Base-by-base conservation (phyloP, 208 protist species). In the Trypanosoma conorhini region DNA sequence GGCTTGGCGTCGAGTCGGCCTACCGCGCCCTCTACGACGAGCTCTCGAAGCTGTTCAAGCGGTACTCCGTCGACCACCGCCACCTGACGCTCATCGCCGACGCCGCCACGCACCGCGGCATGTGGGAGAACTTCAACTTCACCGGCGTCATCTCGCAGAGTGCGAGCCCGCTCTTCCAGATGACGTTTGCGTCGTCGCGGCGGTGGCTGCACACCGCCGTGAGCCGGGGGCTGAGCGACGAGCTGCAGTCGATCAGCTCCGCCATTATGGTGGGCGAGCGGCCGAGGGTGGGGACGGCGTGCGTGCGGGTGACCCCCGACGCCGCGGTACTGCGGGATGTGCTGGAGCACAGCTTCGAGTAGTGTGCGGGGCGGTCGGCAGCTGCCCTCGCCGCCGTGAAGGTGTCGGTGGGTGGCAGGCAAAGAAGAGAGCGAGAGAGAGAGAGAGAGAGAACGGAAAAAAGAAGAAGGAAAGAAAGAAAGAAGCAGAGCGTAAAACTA, bases 241-340 rank as follows among this genome's bases (percentile, higher is more conserved):
- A 93, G 24, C 74, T 97, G 54, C 69, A 78, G 64, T 94, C 89
- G 13, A 86, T 96, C 66, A 94, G 87, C 42, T 86, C 93, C 0
- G 88, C 93, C 51, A 92, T 97, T 67, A 96, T 97, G 84, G 90
- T 96, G 15, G 93, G 93, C n/a, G 86, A 93, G 63, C 85, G 84
- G 19, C 93, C 93, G 13, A 76, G 75, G 30, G 93, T 97, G 50
- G 93, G 93, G 22, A 96, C 93, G 57, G 91, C 90, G 26, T 88
- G 77, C 33, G 85, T 87, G 54, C 82, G 80, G 62, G 76, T 94
- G 13, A 65, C 63, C 12, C 80, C 84, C 68, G 82, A 97, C 55
- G 62, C 80, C 15, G 62, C 63, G 19, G 61, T 93, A 10, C 72
- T 96, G 59, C 74, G 79, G 30, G 91, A 94, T 66, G 83, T 96